A percentile compares a stretch with the other conserved stretches of the same genome.
Evolutionary conservation across 1,284 basidiomycete genomes (phyloP).

Genomic region (Mrakiaceae sp.): DNA sequence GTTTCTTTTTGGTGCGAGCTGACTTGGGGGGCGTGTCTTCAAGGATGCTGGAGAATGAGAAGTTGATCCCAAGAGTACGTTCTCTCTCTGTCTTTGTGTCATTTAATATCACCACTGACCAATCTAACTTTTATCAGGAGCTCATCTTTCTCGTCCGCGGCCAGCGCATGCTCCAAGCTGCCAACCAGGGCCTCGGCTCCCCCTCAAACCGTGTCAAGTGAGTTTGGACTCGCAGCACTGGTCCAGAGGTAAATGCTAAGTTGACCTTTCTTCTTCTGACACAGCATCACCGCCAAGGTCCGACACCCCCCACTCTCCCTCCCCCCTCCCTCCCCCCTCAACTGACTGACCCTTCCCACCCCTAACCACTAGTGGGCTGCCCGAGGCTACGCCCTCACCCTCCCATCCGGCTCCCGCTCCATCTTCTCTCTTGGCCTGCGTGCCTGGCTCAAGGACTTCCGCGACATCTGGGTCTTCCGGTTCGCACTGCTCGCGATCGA

Average conservation of each 20-base stretch:
- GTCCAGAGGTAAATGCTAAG: conserved; percentile 23
- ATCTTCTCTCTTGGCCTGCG: conserved; percentile 28
- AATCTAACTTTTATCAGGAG: conserved; percentile 49
- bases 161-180: conserved; percentile 53
- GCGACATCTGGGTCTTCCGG: conserved; percentile 34
- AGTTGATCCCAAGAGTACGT: conserved; percentile 37
- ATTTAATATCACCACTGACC: background rate
- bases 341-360: conserved; percentile 16
- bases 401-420: conserved; percentile 45
- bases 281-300: conserved; percentile 24
- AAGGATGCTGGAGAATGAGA: conserved; percentile 42
- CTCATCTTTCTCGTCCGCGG: conserved; percentile 72
- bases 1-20: background rate
- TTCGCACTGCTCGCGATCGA: conserved; percentile 37
- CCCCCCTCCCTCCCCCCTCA: background rate
- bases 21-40: background rate
- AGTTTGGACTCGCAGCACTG: conserved; percentile 48
- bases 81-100: background rate
- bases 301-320: conserved; percentile 1
- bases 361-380: conserved; percentile 35
- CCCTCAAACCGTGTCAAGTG: conserved; percentile 72
- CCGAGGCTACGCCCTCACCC: conserved; percentile 38
- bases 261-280: too few species aligned
- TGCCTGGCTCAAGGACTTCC: conserved; percentile 32
- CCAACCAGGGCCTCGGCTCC: conserved; percentile 55